Percentiles rank a stretch among this genome's conserved stretches.
These are phyloP conservation scores for Leccinellum luteum DNA, from an alignment of 768 basidiomycete species.

Conservation along the genomic window DNA sequence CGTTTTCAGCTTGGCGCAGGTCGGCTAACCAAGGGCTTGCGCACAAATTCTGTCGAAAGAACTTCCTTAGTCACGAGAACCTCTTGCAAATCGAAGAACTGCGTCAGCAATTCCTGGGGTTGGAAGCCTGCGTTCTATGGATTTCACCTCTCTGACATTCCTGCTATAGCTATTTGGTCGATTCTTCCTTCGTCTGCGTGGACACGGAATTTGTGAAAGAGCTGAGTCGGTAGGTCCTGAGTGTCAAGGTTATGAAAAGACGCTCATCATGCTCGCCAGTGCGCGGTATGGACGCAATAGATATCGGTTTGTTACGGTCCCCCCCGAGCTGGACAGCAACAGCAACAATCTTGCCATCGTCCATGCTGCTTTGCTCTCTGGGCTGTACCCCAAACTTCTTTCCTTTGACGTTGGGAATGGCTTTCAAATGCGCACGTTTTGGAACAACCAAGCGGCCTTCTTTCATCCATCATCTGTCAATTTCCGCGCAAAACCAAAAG, in stretches of 20 bases:
- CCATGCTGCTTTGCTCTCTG: conserved; percentile 80
- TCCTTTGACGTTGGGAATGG: conserved; percentile 61
- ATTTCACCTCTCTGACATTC: conserved; percentile 1
- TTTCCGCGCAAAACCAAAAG: conserved; percentile 61
- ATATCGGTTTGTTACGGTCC: conserved; percentile 74
- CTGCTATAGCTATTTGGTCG: conserved; percentile 70
- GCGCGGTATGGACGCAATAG: conserved; percentile 72
- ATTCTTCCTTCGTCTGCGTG: conserved; percentile 79
- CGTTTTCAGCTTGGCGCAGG: conserved; percentile 82
- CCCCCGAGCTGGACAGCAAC: conserved; percentile 67
- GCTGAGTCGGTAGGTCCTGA: conserved; percentile 53
- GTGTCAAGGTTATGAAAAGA: not conserved
- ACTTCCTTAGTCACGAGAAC: conserved; percentile 88
- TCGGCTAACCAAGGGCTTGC: conserved; percentile 59
- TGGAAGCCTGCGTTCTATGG: conserved; percentile 12
- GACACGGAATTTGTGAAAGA: conserved; percentile 64
- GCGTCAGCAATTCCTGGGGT: conserved; percentile 85
- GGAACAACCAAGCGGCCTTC: conserved; percentile 72
- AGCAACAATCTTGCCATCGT: conserved; percentile 63
- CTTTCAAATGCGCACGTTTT: conserved; percentile 67
- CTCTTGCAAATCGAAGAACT: conserved; percentile 96
- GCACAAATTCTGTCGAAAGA: conserved; percentile 74
- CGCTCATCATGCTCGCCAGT: conserved; percentile 37
- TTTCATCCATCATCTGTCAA: conserved; percentile 95
- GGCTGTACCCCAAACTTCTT: conserved; percentile 89